Evolutionary conservation across 495 filamentous ascomycete species (phyloP), one percentile per base, ranked within the genome.

Genomic region (Xylaria venustula): DNA sequence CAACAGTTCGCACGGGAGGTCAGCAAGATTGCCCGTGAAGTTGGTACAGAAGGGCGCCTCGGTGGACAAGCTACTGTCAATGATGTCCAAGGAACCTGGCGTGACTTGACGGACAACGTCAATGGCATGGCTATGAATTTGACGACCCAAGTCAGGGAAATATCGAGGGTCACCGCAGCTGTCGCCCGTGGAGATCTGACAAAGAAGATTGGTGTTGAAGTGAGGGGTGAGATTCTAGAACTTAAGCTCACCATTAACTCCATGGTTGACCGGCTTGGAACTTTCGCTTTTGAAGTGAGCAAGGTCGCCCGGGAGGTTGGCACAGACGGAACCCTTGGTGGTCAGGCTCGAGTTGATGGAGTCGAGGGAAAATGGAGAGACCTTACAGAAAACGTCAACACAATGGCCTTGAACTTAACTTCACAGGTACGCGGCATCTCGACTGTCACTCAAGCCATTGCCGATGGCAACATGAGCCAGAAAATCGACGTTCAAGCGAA

Each of bases 291-390:
- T 60, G 95, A 99, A 75, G 95, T 99, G 69, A 98, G 92, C 82
- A 97, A 97, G 73, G 94, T 99, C 64, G 94, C 94, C 54, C 87
- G 94, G 63, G 94, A 99, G 76, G 94, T 99, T 79, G 94, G 94
- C 64, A 99, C 94, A 5, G 94, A 99, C 64, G 94, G 94, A 66
- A 97, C 90, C 8, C 82, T 99, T 22, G 94, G 94, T 58, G 94
- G 94, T 17, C 94, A 98, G 75, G 94, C 94, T 49, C 89, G 95
- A 73, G 94, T 99, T 7, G 90, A 96, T 65, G 94, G 96, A 63
- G 95, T 98, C 41, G 94, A 99, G 79, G 94, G 94, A 67, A 97
- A 97, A 79, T 99, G 94, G 94, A 96, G 96, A 74, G 95, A 99
- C 74, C 83, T 99, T 22, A 99, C 95, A 12, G 91, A 96, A 69